A percentile compares a stretch with the other conserved stretches of the same genome.
phyloP scores from a whole-genome alignment of 164 flowering plant species.

The Amborella trichopoda region DNA sequence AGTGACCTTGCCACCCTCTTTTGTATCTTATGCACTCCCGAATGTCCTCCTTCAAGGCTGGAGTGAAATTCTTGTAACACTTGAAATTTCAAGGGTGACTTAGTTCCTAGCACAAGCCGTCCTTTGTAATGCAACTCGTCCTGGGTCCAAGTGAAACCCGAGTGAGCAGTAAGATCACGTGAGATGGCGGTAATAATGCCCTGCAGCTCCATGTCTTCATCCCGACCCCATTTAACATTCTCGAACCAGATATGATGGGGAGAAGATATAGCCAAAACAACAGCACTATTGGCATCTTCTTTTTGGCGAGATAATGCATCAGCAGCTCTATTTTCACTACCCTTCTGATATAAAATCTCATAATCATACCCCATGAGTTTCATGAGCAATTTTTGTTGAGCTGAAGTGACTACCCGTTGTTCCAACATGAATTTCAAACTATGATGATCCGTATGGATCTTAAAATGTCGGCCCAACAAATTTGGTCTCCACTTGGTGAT shows the following conservation, averaged over 20 bases:
- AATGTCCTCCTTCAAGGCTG: neutral
- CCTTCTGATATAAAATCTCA: neutral
- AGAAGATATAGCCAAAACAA: neutral
- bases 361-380: conserved; percentile 2
- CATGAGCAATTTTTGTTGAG: neutral
- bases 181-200: neutral
- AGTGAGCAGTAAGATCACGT: neutral
- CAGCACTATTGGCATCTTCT: neutral
- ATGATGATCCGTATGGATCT: neutral
- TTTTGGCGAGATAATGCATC: neutral
- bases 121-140: neutral
- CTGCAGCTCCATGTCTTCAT: neutral
- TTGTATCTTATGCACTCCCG: neutral
- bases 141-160: neutral
- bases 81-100: neutral
- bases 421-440: conserved; percentile 1
- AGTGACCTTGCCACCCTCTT: neutral
- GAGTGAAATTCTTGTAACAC: neutral
- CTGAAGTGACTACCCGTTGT: neutral
- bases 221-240: neutral
- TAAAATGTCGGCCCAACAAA: neutral
- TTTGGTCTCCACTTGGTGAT: neutral
- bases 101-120: neutral
- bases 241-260: neutral
- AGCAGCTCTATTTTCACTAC: neutral